Evolutionary conservation across 2,329 filamentous ascomycete genomes (phyloP), one percentile per base, ranked within the genome.

Genomic region (Periconia sp.): DNA sequence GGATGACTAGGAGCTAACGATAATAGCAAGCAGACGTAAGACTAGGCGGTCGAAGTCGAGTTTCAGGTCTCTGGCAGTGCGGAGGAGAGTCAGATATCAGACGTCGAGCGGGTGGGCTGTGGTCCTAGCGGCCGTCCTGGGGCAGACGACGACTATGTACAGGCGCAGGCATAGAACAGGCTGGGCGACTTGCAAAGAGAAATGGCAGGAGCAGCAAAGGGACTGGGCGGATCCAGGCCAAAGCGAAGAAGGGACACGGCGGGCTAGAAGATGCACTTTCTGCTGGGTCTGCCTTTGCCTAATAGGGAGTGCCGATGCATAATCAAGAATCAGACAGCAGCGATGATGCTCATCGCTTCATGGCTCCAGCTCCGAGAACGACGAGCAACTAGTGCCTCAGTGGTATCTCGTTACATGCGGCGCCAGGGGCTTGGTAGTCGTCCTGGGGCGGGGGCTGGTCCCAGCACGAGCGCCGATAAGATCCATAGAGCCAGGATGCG

Each of bases 351-450:
- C 63, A 61, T 65, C 60, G 59, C 63, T 52, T 56, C 56, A 58
- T 49, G 53, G 54, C 53, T 52, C 46, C 57, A 57, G 60, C 56
- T 57, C 58, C 48, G 52, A 65, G 56, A 48, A 57, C 46, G 40
- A 59, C 59, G 56, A 36, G 32, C 48, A 49, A 52, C 62, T 63
- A 66, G 59, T 59, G 59, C 59, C 50, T 61, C 59, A 55, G 57
- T 45, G 44, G 50, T 39, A 45, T 50, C 49, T 50, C 52, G 59
- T 62, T 59, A 58, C 61, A 60, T 65, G 63, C 57, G 58, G 63
- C 59, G 48, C 59, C 63, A 66, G 60, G 60, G 60, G 65, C 65
- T 64, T 64, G 62, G 61, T 56, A 24, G n/a, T n/a, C n/a, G n/a
- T 12, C 36, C 36, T 40, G 23, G 34, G 19, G 24, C 26, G 22